Evolutionary conservation across 768 basidiomycete species (phyloP).

Genomic region (Termitomyces sp.): DNA sequence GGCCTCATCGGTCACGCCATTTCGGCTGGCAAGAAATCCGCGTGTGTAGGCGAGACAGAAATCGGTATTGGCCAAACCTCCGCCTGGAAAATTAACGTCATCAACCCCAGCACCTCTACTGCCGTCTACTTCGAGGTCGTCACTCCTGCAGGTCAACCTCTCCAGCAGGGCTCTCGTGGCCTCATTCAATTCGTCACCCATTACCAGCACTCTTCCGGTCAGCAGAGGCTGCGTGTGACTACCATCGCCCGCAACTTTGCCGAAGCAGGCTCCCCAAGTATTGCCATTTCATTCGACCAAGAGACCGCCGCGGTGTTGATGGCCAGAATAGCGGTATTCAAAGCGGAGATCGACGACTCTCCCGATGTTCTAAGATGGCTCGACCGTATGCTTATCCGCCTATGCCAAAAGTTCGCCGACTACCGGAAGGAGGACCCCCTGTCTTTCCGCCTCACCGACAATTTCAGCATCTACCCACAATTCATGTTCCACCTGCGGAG

Average conservation of each 20-base stretch:
- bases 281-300: constrained; percentile 94
- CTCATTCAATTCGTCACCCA: constrained; percentile 98
- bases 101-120: constrained; percentile 82
- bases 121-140: constrained; percentile 99
- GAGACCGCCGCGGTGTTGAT: constrained; percentile 97
- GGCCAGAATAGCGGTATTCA: constrained; percentile 98
- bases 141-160: constrained; percentile 91
- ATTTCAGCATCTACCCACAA: constrained; percentile 98
- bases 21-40: constrained; percentile 94
- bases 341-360: constrained; percentile 97
- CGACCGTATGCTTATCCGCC: constrained; percentile 95
- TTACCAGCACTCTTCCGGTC: constrained; percentile 96
- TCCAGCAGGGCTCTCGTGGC: constrained; percentile 86
- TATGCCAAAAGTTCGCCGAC: constrained; percentile 99
- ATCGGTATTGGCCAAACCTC: constrained; percentile 99
- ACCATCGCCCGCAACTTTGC: constrained; percentile 98
- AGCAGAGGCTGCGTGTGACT: constrained; percentile 93
- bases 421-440: constrained; percentile 97
- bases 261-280: constrained; percentile 92
- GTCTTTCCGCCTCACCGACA: constrained; percentile 89
- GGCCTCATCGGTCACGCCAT: constrained; percentile 97
- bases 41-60: constrained; percentile 97
- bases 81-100: constrained; percentile 94
- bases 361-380: constrained; percentile 97
- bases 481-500: constrained; percentile 99